A percentile compares a stretch with the other conserved stretches of the same genome.
Evolutionary conservation across 2,329 filamentous ascomycete species (phyloP).

Genomic region (Lachnellula occidentalis): DNA sequence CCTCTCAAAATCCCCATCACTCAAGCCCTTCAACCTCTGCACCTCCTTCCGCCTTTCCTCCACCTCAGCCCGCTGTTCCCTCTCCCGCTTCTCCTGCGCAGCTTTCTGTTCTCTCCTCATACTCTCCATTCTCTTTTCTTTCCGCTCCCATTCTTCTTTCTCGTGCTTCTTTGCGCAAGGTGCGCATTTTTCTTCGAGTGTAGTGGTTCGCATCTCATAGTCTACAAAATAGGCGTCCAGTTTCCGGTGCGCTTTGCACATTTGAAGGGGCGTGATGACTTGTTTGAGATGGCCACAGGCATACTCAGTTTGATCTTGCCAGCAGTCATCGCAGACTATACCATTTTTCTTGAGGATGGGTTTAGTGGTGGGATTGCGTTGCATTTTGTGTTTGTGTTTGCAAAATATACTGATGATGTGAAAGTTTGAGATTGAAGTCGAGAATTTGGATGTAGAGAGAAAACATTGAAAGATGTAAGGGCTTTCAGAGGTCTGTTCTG

Average conservation of each 20-base stretch:
- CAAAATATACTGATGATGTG: background rate
- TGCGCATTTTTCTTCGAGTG: background rate
- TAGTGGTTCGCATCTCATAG: background rate
- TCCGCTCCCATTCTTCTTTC: background rate
- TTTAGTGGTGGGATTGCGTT: background rate
- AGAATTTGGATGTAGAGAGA: background rate
- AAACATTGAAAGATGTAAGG: no score
- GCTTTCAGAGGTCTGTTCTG: background rate
- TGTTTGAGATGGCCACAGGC: background rate
- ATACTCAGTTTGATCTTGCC: background rate
- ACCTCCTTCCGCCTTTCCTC: background rate
- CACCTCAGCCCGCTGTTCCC: background rate
- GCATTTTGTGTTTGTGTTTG: background rate
- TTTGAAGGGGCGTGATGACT: background rate
- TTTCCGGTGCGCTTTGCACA: background rate
- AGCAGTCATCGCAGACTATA: background rate
- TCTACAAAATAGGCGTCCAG: background rate
- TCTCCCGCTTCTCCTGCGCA: background rate
- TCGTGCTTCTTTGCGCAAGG: background rate
- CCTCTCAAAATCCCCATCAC: background rate
- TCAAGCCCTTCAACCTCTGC: background rate
- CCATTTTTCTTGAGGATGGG: conserved; percentile 1
- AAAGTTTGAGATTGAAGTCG: background rate
- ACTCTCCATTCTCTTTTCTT: background rate
- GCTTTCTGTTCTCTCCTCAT: background rate